Evolutionary conservation across 257 asterid genomes (phyloP).

Genomic region (Fraxinus quadrangulata): DNA sequence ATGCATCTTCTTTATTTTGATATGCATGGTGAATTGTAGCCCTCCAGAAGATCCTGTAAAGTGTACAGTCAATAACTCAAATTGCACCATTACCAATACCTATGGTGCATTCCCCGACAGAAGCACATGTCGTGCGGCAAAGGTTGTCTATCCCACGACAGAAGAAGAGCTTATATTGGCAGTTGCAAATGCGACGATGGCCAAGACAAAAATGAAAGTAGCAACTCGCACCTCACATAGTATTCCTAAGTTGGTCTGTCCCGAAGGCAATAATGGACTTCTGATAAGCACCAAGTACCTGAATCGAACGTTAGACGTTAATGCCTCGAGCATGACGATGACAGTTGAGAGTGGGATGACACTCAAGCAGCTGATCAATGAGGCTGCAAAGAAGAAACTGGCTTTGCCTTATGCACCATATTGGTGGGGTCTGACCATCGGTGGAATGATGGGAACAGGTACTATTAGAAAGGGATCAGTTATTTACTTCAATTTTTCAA

Average conservation of each 20-base stretch:
- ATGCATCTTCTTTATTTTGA: not conserved
- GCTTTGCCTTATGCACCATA: slow-evolving; percentile 66
- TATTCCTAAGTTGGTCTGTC: slow-evolving; percentile 66
- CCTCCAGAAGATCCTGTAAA: slow-evolving; percentile 63
- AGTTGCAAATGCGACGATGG: slow-evolving; percentile 45
- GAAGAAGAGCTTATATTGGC: slow-evolving; percentile 49
- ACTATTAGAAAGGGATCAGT: not conserved
- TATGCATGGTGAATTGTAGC: slow-evolving; percentile 23
- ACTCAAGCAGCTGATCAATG: slow-evolving; percentile 45
- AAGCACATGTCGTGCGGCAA: slow-evolving; percentile 48
- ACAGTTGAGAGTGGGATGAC: slow-evolving; percentile 69
- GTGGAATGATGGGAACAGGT: slow-evolving; percentile 60
- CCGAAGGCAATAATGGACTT: slow-evolving; percentile 45
- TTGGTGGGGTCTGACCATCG: slow-evolving; percentile 80
- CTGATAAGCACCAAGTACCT: slow-evolving; percentile 61
- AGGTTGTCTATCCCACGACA: slow-evolving; percentile 47
- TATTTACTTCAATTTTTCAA: not conserved
- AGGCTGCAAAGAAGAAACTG: slow-evolving; percentile 42
- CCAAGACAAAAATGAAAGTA: slow-evolving; percentile 44
- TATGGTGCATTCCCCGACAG: slow-evolving; percentile 65
- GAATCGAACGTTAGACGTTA: slow-evolving; percentile 27
- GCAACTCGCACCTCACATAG: slow-evolving; percentile 64
- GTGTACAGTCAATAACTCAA: slow-evolving; percentile 34
- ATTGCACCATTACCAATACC: slow-evolving; percentile 65
- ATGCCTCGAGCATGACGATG: slow-evolving; percentile 36